These are phyloP conservation scores for Lycium barbarum DNA, from an alignment of 257 asterid species.

Conservation along the genomic window DNA sequence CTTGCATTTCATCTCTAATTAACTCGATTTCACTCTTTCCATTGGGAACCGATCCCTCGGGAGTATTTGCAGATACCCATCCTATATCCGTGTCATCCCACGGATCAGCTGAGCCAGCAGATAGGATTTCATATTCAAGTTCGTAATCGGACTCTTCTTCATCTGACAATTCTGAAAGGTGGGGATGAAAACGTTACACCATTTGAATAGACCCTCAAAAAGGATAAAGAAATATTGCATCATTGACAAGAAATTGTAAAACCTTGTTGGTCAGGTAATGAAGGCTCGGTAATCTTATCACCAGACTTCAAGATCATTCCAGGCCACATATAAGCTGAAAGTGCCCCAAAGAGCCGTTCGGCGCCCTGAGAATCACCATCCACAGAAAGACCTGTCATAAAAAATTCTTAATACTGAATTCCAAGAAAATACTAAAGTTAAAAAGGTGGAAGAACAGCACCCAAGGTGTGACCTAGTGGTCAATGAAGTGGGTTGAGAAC, in stretches of 20 bases:
- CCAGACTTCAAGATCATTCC: conserved; percentile 96
- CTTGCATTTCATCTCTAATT: conserved; percentile 42
- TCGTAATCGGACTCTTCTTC: conserved; percentile 83
- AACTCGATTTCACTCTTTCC: conserved; percentile 38
- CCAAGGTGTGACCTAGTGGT: no score
- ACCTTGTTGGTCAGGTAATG: conserved; percentile 84
- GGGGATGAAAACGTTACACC: background rate
- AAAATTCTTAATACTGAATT: conserved; percentile 21
- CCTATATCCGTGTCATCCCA: conserved; percentile 68
- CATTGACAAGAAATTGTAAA: background rate
- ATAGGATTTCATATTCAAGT: conserved; percentile 74
- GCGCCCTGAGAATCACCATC: conserved; percentile 95
- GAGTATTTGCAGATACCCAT: conserved; percentile 71
- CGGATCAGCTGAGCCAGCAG: conserved; percentile 82
- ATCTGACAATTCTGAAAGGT: conserved; percentile 69
- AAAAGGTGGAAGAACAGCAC: background rate
- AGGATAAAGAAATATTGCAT: background rate
- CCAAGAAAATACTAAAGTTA: background rate
- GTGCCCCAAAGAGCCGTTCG: conserved; percentile 87
- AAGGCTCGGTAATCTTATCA: conserved; percentile 76
- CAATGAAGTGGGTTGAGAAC: no score
- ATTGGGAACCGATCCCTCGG: conserved; percentile 42
- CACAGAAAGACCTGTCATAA: conserved; percentile 51
- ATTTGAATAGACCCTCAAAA: background rate
- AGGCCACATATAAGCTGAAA: conserved; percentile 97